Conservation (phyloP, 176 grass and related monocot genomes). For the Thalia dealbata region DNA sequence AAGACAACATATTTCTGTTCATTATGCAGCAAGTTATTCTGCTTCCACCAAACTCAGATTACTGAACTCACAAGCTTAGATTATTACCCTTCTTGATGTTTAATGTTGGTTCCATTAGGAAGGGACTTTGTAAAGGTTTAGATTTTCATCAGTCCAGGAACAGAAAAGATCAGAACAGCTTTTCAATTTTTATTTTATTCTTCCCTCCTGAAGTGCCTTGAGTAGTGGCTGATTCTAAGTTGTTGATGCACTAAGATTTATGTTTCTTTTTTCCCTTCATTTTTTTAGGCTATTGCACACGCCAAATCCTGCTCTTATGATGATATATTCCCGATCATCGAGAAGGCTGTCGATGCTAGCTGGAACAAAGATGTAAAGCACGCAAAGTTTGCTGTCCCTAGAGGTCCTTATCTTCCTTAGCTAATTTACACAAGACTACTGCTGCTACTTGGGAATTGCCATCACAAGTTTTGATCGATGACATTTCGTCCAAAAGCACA, state of each 20-base stretch:
- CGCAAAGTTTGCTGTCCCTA: conserved; percentile 60
- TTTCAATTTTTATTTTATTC: not conserved
- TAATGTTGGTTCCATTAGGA: no score
- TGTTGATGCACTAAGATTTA: not conserved
- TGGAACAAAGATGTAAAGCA: conserved; percentile 41
- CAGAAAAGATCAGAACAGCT: not conserved
- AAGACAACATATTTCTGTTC: not conserved
- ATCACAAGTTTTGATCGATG: no score
- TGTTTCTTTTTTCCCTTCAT: no score
- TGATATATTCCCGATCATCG: conserved; percentile 55
- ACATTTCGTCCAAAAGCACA: no score
- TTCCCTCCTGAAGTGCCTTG: not conserved
- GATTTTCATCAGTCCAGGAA: not conserved
- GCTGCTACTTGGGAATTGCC: not conserved
- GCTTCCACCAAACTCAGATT: not conserved
- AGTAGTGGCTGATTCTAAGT: not conserved
- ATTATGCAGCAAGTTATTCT: not conserved
- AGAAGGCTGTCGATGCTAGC: conserved; percentile 63
- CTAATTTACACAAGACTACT: not conserved
- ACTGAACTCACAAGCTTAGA: no score
- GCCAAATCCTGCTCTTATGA: conserved; percentile 49
- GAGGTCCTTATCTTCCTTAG: conserved; percentile 40
- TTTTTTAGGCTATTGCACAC: not conserved
- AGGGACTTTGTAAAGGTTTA: no score
- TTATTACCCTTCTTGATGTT: no score